Conservation (phyloP, 345 rosid species). For the Chamaenerion angustifolium region DNA sequence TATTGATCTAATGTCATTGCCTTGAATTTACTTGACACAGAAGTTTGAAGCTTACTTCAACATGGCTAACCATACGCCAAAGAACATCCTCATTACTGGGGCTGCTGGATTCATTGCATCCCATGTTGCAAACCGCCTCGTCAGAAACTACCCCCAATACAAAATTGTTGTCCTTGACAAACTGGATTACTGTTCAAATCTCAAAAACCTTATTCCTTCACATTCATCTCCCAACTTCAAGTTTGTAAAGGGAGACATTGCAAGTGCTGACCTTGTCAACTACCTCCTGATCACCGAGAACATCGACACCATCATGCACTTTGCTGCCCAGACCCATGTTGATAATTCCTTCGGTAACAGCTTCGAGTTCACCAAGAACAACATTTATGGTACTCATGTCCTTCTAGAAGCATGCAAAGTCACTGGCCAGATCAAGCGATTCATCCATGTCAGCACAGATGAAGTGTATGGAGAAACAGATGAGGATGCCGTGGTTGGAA, state of each 20-base stretch:
- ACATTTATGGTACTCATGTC: conserved; percentile 79
- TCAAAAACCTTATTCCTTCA: conserved; percentile 61
- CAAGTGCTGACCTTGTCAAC: conserved; percentile 82
- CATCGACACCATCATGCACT: conserved; percentile 87
- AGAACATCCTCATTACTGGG: conserved; percentile 80
- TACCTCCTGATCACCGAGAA: conserved; percentile 74
- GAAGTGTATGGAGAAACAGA: conserved; percentile 91
- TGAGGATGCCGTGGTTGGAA: conserved; percentile 87
- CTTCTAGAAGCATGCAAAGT: conserved; percentile 87
- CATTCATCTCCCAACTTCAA: conserved; percentile 59
- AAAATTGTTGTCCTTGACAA: conserved; percentile 83
- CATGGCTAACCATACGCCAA: conserved; percentile 48
- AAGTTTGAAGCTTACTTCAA: conserved; percentile 6
- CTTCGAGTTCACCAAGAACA: conserved; percentile 85
- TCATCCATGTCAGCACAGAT: conserved; percentile 86
- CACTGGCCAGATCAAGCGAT: conserved; percentile 78
- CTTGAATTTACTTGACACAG: neutral
- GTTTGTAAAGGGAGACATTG: conserved; percentile 76
- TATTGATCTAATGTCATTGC: too few relatives aligned
- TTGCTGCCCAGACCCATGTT: conserved; percentile 85
- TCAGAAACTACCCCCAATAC: conserved; percentile 64
- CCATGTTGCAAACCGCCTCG: conserved; percentile 65
- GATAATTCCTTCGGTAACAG: conserved; percentile 88
- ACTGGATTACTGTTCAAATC: conserved; percentile 80
- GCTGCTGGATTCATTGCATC: conserved; percentile 88